phyloP scores from a whole-genome alignment of 73 alveolate species.

The Symbiodinium pilosum region DNA sequence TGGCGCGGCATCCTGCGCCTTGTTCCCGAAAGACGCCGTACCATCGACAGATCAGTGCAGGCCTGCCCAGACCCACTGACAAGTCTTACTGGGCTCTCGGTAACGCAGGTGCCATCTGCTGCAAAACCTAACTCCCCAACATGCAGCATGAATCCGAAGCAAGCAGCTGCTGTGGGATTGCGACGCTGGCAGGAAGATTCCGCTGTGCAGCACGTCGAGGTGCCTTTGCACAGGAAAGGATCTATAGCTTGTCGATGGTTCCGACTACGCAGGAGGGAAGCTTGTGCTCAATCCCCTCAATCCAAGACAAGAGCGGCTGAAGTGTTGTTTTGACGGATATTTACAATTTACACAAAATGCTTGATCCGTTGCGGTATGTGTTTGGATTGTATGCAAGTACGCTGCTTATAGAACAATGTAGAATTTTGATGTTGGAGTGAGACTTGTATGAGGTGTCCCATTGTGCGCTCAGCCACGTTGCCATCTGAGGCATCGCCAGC shows the following conservation, averaged over 20 bases:
- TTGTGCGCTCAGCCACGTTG: too few species aligned
- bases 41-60: slow-evolving; percentile 12
- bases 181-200: neutral
- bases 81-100: neutral
- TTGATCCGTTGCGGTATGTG: too few species aligned
- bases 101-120: neutral
- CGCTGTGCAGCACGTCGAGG: neutral
- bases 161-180: neutral
- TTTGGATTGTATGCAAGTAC: too few species aligned
- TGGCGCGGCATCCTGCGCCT: slow-evolving; percentile 15
- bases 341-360: too few species aligned
- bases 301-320: too few species aligned
- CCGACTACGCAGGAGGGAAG: too few species aligned
- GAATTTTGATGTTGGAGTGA: too few species aligned
- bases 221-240: neutral
- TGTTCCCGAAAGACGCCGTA: slow-evolving; percentile 8
- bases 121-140: neutral
- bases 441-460: too few species aligned
- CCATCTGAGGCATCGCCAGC: neutral
- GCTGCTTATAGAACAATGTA: too few species aligned
- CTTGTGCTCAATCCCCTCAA: too few species aligned
- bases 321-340: too few species aligned
- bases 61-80: slow-evolving; percentile 10
- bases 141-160: neutral
- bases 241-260: too few species aligned